Percentiles rank a stretch among this genome's conserved stretches.
These are phyloP conservation scores for Pythium dissotocum DNA, from an alignment of 352 stramenopile genomes.

Conservation along the genomic window DNA sequence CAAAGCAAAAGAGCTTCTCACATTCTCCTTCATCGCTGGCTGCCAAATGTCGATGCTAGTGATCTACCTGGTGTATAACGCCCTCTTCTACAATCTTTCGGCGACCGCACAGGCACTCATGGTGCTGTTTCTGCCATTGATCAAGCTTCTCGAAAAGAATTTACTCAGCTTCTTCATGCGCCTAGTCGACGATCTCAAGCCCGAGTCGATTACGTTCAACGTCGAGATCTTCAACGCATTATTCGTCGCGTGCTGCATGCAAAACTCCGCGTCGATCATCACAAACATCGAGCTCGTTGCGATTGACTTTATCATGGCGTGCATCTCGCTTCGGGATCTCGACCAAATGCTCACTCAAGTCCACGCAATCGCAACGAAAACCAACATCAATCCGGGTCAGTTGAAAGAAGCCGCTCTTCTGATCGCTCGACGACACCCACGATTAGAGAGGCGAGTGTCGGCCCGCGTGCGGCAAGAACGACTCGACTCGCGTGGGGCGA, in stretches of 20 bases:
- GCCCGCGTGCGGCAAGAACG: not conserved
- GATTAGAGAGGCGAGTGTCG: not conserved
- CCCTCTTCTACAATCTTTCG: conserved; percentile 27
- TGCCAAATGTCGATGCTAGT: conserved; percentile 36
- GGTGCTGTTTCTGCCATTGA: conserved; percentile 32
- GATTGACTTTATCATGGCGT: conserved; percentile 31
- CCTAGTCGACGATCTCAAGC: conserved; percentile 32
- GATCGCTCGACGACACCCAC: not conserved
- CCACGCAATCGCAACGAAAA: not conserved
- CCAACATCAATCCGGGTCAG: not conserved
- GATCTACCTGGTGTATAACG: conserved; percentile 40
- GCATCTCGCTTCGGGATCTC: conserved; percentile 27
- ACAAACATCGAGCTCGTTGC: conserved; percentile 26
- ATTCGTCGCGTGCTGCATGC: conserved; percentile 36
- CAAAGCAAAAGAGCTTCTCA: conserved; percentile 22
- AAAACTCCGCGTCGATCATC: conserved; percentile 27
- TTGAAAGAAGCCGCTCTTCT: not conserved
- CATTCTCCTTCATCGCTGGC: conserved; percentile 32
- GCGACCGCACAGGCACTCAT: conserved; percentile 25
- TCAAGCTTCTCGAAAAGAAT: conserved; percentile 47
- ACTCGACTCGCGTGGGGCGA: not conserved
- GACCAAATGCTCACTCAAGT: not conserved
- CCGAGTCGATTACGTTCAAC: conserved; percentile 42
- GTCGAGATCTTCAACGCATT: conserved; percentile 47
- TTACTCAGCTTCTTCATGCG: conserved; percentile 18